Evolutionary conservation across 2,329 filamentous ascomycete genomes (phyloP), one percentile per base, ranked within the genome.

Genomic region (Escovopsis sp.): DNA sequence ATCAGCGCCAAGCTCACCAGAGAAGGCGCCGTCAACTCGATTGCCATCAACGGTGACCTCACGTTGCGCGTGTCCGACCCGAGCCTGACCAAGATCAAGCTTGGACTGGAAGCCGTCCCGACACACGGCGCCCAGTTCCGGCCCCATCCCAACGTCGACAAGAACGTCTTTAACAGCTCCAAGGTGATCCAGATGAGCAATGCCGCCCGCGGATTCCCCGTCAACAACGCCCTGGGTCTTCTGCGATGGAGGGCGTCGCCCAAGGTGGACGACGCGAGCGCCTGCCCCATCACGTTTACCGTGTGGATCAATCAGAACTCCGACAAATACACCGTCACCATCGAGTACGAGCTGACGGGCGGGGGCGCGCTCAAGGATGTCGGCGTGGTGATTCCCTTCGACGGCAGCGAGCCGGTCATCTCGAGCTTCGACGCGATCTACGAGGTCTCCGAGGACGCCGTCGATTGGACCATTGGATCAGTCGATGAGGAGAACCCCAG

Each of bases 111-210:
- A 32, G 79, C 87, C 29, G 78, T 81, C 47, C 70, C 87, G 35
- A 86, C 79, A 35, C 81, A 87, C 50, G 85, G 85, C 45, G 88
- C 82, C 14, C 87, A 95, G 60, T 91, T 95, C 68, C 83, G 87
- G 53, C 91, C 89, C 33, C 91, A 98, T 60, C 91, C 91, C 40
- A 96, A 96, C 59, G 89, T 98, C 42, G 89, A 98, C 66, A 88
- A 85, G 58, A 74, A 76, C 41, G 69, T 84, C 11, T 98, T 96
- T 71, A 87, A 80, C 57, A 81, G 72, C 57, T 76, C 79, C 52
- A 91, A 85, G 58, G 66, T 74, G 24, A 89, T 98, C 49, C 91
- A 96, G 63, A 81, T 96, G 62, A 87, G 83, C 63, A 94, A 96
- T 57, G 72, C 76, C 2, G 73, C 77, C 34, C 88, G 88, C 56